phyloP scores from a whole-genome alignment of 345 rosid genomes.

The Acer saccharum region DNA sequence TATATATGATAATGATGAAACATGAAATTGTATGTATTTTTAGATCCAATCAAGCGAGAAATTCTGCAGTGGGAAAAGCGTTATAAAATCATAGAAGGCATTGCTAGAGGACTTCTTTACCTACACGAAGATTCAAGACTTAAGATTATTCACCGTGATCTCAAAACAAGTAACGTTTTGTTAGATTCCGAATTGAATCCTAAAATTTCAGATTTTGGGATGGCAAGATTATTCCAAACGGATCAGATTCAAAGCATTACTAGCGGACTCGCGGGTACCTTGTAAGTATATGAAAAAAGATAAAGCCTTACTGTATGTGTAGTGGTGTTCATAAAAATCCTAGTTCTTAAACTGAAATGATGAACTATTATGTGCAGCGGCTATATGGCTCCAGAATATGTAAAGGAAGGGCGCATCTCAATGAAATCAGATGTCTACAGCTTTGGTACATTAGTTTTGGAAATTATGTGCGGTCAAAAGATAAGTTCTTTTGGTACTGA shows the following conservation, averaged over 20 bases:
- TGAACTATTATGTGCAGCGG: conserved; percentile 14
- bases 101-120: conserved; percentile 32
- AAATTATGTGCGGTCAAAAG: conserved; percentile 12
- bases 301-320: no score
- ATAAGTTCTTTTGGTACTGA: neutral
- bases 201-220: conserved; percentile 33
- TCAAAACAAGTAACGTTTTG: conserved; percentile 29
- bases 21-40: neutral
- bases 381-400: conserved; percentile 36
- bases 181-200: conserved; percentile 30
- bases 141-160: conserved; percentile 36
- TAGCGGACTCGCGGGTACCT: conserved; percentile 24
- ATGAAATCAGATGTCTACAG: conserved; percentile 27
- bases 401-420: conserved; percentile 24
- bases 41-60: conserved; percentile 16
- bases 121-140: conserved; percentile 34
- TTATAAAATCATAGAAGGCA: conserved; percentile 27
- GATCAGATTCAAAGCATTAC: conserved; percentile 20
- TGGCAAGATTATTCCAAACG: conserved; percentile 27
- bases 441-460: conserved; percentile 20
- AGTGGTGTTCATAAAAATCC: no score
- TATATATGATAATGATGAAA: no score
- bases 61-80: conserved; percentile 26
- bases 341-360: neutral
- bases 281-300: conserved; percentile 12